These are phyloP conservation scores for Letharia lupina DNA, from an alignment of 495 filamentous ascomycete genomes.

Conservation along the genomic window DNA sequence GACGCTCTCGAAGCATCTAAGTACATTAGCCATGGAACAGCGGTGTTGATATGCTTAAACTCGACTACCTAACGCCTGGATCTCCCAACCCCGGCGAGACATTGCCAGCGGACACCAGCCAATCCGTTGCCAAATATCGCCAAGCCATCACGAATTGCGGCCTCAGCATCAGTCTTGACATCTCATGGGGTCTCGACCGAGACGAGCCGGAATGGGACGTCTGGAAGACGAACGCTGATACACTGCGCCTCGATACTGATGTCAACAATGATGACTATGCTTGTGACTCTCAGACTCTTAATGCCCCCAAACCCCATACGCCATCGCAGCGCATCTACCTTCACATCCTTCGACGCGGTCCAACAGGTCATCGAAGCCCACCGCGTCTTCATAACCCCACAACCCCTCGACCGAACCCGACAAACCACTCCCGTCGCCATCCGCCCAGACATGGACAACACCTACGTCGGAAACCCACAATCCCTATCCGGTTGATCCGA, in stretches of 20 bases:
- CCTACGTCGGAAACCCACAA: constrained; percentile 2
- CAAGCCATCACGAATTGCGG: no score
- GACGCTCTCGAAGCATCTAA: background rate
- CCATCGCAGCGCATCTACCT: background rate
- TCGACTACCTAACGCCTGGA: background rate
- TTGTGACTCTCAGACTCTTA: no score
- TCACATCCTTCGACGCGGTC: background rate
- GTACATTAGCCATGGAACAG: background rate
- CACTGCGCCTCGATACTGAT: background rate
- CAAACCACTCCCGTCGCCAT: background rate
- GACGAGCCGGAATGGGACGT: background rate
- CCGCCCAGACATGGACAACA: background rate
- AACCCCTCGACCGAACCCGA: background rate
- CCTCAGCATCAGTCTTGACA: background rate
- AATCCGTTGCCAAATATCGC: no score
- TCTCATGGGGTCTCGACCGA: background rate
- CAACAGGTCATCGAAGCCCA: background rate
- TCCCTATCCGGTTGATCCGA: background rate
- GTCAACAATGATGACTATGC: no score
- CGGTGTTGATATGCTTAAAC: background rate
- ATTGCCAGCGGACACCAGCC: background rate
- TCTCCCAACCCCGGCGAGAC: background rate
- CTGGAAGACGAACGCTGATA: background rate
- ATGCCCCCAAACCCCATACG: no score
- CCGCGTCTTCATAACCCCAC: background rate